Conservation (phyloP, 1,284 basidiomycete genomes). For the Trametes sp. region DNA sequence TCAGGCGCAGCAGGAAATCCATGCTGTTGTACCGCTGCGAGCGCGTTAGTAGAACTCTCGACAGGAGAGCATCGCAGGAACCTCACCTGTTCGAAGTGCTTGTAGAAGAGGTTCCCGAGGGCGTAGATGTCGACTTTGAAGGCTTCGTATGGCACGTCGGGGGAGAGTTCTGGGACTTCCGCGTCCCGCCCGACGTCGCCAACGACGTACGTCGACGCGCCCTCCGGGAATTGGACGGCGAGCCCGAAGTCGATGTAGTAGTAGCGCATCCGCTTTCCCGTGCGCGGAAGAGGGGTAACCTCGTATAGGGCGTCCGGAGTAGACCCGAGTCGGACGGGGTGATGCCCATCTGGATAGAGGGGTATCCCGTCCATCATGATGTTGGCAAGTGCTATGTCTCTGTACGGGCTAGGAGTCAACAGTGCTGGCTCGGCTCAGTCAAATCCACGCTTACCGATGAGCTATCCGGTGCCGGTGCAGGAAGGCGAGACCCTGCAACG, state of each 20-base stretch:
- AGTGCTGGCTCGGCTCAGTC: too few species aligned
- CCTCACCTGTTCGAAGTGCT: slow-evolving; percentile 26
- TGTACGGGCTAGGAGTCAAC: too few species aligned
- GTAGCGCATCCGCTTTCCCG: slow-evolving; percentile 31
- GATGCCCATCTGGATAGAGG: slow-evolving; percentile 38
- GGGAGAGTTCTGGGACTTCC: slow-evolving; percentile 40
- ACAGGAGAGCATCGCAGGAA: too few species aligned
- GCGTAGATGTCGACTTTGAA: slow-evolving; percentile 42
- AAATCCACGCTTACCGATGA: slow-evolving; percentile 32
- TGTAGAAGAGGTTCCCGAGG: slow-evolving; percentile 32
- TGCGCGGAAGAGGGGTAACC: slow-evolving; percentile 13
- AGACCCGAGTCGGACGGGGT: slow-evolving; percentile 28
- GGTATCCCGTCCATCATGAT: slow-evolving; percentile 42
- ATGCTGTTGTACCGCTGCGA: slow-evolving; percentile 10
- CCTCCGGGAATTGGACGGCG: slow-evolving; percentile 25
- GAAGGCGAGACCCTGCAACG: slow-evolving; percentile 36
- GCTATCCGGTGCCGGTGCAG: slow-evolving; percentile 38
- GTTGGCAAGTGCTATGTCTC: slow-evolving; percentile 39
- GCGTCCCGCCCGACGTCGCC: slow-evolving; percentile 34
- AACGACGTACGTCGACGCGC: slow-evolving; percentile 17
- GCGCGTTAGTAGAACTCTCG: not conserved
- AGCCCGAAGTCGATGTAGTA: slow-evolving; percentile 43
- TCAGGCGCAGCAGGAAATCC: slow-evolving; percentile 11
- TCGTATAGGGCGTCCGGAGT: slow-evolving; percentile 21
- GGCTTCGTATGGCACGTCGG: slow-evolving; percentile 38